A percentile compares a stretch with the other conserved stretches of the same genome.
phyloP scores from a whole-genome alignment of 768 basidiomycete species.

The Russula vinacea region DNA sequence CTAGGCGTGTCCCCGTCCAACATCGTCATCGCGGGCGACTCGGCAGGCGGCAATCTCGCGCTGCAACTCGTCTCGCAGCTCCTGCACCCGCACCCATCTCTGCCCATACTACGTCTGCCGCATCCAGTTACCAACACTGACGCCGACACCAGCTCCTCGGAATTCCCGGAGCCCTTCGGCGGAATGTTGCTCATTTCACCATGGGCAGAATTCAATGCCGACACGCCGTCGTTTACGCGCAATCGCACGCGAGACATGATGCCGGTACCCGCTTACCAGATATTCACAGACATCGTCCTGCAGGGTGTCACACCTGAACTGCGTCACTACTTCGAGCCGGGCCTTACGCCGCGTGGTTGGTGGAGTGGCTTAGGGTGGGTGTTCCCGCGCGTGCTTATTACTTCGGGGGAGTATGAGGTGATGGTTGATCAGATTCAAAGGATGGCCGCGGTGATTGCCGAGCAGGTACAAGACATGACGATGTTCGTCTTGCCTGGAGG shows the following conservation, averaged over 20 bases:
- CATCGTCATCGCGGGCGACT: conserved; percentile 29
- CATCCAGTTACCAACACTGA: not conserved
- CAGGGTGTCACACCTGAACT: conserved; percentile 6
- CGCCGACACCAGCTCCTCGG: not conserved
- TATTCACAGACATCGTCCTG: not conserved
- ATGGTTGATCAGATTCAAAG: conserved; percentile 1
- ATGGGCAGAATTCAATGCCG: not conserved
- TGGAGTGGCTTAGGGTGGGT: conserved; percentile 5
- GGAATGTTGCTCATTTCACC: conserved; percentile 17
- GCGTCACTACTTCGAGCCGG: conserved; percentile 12
- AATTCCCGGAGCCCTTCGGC: not conserved
- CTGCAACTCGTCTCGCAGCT: conserved; percentile 28
- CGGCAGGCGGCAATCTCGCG: conserved; percentile 23
- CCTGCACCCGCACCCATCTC: conserved; percentile 25
- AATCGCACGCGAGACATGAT: conserved; percentile 5
- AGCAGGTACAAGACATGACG: conserved; percentile 8
- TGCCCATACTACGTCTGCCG: not conserved
- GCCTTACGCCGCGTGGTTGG: not conserved
- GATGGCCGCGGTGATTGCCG: not conserved
- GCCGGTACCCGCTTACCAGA: not conserved
- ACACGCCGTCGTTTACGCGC: conserved; percentile 11
- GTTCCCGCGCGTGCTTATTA: conserved; percentile 4
- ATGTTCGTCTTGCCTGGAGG: conserved; percentile 9
- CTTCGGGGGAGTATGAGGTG: conserved; percentile 3
- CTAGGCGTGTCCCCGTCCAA: conserved; percentile 26